Conservation (phyloP, 1,284 basidiomycete genomes). For the Ceratobasidium sp. region DNA sequence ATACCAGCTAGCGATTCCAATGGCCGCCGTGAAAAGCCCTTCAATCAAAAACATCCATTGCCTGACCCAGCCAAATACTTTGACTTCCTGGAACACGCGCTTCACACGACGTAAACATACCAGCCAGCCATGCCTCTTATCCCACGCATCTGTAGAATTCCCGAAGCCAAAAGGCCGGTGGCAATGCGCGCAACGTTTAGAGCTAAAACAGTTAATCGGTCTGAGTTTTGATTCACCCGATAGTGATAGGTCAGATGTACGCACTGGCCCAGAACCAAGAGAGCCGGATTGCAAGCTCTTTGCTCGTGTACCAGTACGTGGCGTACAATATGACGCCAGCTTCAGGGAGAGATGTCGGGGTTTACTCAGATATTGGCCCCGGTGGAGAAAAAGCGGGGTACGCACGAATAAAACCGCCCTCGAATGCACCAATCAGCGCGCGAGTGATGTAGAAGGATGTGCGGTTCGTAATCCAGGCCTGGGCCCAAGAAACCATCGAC, state of each 20-base stretch:
- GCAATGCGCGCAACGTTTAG: constrained; percentile 34
- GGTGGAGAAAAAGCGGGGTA: not conserved
- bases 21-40: constrained; percentile 24
- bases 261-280: constrained; percentile 35
- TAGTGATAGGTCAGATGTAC: not conserved
- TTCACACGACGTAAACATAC: not conserved
- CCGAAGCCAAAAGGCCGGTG: constrained; percentile 21
- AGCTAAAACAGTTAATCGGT: constrained; percentile 7
- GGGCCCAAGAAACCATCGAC: constrained; percentile 32
- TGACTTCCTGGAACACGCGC: constrained; percentile 10
- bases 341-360: not conserved
- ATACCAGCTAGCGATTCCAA: constrained; percentile 19
- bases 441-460: constrained; percentile 33
- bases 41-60: constrained; percentile 33
- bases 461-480: constrained; percentile 33
- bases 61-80: constrained; percentile 2
- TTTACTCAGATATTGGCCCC: constrained; percentile 3
- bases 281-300: constrained; percentile 29
- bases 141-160: constrained; percentile 27
- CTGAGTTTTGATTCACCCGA: not conserved
- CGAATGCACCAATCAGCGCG: constrained; percentile 32
- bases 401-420: constrained; percentile 30
- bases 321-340: constrained; percentile 32
- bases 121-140: constrained; percentile 20
- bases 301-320: constrained; percentile 35